Evolutionary conservation across 2,329 filamentous ascomycete species (phyloP).

Genomic region (Westerdykella aurantiaca): DNA sequence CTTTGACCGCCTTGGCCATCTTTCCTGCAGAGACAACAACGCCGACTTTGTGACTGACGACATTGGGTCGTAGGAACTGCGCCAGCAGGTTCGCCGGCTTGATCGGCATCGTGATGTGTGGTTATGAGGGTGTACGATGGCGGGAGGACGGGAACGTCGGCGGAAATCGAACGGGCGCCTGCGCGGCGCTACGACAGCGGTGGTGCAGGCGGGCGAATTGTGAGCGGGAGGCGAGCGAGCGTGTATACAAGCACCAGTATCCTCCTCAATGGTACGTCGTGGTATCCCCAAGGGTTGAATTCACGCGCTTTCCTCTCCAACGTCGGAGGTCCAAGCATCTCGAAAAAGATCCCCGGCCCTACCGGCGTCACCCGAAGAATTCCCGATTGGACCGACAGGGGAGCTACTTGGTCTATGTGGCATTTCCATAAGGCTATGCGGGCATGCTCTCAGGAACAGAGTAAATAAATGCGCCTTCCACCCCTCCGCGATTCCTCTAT

Average conservation of each 20-base stretch:
- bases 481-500: neutral
- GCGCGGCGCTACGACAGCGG: slow-evolving; percentile 5
- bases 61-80: slow-evolving; percentile 22
- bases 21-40: slow-evolving; percentile 72
- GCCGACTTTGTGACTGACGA: slow-evolving; percentile 42
- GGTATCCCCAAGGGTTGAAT: too few relatives aligned
- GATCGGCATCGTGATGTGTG: slow-evolving; percentile 13
- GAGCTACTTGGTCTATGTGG: slow-evolving; percentile 7
- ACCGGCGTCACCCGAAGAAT: neutral
- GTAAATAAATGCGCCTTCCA: slow-evolving; percentile 5
- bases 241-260: neutral
- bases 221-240: neutral
- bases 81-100: slow-evolving; percentile 14
- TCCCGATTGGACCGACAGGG: neutral
- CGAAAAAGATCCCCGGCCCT: slow-evolving; percentile 1
- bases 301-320: too few relatives aligned
- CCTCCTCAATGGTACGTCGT: too few relatives aligned
- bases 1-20: slow-evolving; percentile 75
- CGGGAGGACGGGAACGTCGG: slow-evolving; percentile 6
- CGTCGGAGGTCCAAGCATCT: neutral
- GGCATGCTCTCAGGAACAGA: slow-evolving; percentile 2
- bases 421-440: slow-evolving; percentile 3
- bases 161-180: slow-evolving; percentile 8
- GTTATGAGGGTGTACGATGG: slow-evolving; percentile 2
- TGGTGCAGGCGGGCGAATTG: neutral